Base-by-base conservation (phyloP, 148 eudicot genomes). In the Mesembryanthemum crystallinum region DNA sequence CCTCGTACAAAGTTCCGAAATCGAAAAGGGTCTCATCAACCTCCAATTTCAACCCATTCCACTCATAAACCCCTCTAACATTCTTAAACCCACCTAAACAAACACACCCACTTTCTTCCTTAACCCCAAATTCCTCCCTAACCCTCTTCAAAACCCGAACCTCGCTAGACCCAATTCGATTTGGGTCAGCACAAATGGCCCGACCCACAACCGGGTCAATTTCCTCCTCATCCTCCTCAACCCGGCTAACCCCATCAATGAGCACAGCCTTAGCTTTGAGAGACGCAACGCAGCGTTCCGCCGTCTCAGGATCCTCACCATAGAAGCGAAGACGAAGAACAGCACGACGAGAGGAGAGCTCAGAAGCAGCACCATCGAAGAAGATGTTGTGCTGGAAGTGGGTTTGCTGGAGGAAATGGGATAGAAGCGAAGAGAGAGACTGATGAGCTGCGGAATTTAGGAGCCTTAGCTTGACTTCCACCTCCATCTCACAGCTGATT, bases 161-260 rank as follows among this genome's bases (percentile, higher is more conserved):
- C 30, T 84, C 88, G 24, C 3, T 72, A 1, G 81, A 83, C 39
- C 81, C 83, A 13, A 93, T 85, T 30, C 76, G 75, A 45, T 47
- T 66, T 10, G 92, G 91, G 74, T 89, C 76, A 11, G 81, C 79
- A 65, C 83, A 80, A 5, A 90, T 91, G 12, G 75, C 87, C 54
- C 87, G 82, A 65, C 89, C 96, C 51, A 79, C 32, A 29, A 29
- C 29, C 0, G 87, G 89, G 59, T 93, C 92, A 63, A 93, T 12
- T 15, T 93, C 92, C 77, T 93, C 96, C 85, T 87, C 96, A 55
- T 91, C 96, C 78, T 88, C 98, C 83, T 89, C 94, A 30, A 89
- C 98, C 24, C 92, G 81, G 72, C 96, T 93, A 28, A 93, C 89
- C 24, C 98, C 98, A 58, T 88, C 76, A 9, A 81, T 74, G 13